Conservation (phyloP, 768 basidiomycete species). For the Trametes gibbosa region DNA sequence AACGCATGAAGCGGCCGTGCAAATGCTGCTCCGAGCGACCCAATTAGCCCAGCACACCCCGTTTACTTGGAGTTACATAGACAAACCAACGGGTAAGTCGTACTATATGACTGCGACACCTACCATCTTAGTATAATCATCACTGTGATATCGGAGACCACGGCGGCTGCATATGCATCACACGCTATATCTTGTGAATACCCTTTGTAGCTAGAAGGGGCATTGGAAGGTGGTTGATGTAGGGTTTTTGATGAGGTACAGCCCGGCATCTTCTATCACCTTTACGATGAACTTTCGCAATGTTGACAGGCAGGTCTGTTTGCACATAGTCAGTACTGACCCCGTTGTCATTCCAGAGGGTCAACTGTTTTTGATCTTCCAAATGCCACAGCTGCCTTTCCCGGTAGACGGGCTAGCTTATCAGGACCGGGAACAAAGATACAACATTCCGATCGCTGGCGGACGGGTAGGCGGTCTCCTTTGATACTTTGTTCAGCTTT, state of each 20-base stretch:
- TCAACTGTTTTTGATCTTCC: slow-evolving; percentile 61
- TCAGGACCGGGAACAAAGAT: slow-evolving; percentile 69
- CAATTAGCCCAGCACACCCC: slow-evolving; percentile 55
- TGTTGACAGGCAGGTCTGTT: too few relatives aligned
- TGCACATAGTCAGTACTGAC: too few relatives aligned
- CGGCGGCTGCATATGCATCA: too few relatives aligned
- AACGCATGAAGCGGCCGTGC: slow-evolving; percentile 53
- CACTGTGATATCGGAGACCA: too few relatives aligned
- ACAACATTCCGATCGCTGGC: slow-evolving; percentile 45
- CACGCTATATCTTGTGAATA: too few relatives aligned
- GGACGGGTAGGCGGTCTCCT: slow-evolving; percentile 50
- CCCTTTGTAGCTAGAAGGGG: too few relatives aligned
- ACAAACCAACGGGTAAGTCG: slow-evolving; percentile 67
- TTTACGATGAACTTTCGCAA: too few relatives aligned
- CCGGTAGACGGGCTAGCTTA: slow-evolving; percentile 78
- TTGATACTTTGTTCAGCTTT: background rate
- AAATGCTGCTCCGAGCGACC: slow-evolving; percentile 60
- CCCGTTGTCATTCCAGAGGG: slow-evolving; percentile 60
- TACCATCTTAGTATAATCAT: too few relatives aligned
- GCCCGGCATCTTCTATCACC: too few relatives aligned
- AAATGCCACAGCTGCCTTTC: slow-evolving; percentile 56
- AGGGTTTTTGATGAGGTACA: too few relatives aligned
- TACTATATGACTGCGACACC: too few relatives aligned
- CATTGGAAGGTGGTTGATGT: too few relatives aligned
- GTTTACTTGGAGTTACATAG: slow-evolving; percentile 72